Percentiles rank a stretch among this genome's conserved stretches.
Evolutionary conservation across 331 rosid species (phyloP).

Genomic region (Telfairia occidentalis): DNA sequence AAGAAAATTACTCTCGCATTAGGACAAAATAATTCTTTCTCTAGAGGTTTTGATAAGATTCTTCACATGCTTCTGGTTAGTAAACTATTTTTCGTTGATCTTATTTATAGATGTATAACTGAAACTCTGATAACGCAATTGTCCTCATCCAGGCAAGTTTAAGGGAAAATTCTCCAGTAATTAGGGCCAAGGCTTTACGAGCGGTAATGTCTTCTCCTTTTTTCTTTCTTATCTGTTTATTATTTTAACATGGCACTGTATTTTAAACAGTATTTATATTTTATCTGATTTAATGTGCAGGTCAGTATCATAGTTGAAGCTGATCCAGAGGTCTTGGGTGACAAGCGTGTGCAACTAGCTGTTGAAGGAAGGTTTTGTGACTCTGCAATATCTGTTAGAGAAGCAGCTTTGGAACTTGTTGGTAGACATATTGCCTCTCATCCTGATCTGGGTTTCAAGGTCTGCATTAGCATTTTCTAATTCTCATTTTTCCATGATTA

Average conservation of each 20-base stretch:
- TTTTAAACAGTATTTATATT: constrained; percentile 11
- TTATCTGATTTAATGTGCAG: constrained; percentile 37
- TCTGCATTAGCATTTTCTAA: constrained; percentile 23
- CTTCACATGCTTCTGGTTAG: constrained; percentile 87
- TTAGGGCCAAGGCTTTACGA: constrained; percentile 91
- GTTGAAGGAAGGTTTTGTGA: constrained; percentile 98
- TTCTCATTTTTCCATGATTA: constrained; percentile 1
- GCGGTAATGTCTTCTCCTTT: constrained; percentile 36
- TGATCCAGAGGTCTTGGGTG: constrained; percentile 94
- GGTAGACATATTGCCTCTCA: constrained; percentile 98
- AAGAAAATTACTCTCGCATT: constrained; percentile 69
- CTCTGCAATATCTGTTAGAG: constrained; percentile 89
- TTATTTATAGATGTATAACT: constrained; percentile 4
- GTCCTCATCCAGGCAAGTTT: constrained; percentile 50
- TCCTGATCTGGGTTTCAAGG: constrained; percentile 99
- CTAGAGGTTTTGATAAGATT: constrained; percentile 92
- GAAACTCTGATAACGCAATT: constrained; percentile 13
- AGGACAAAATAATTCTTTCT: constrained; percentile 83
- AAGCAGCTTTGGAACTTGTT: constrained; percentile 98
- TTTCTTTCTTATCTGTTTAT: neutral
- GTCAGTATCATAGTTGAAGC: constrained; percentile 98
- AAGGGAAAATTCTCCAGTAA: constrained; percentile 85
- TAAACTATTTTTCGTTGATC: constrained; percentile 17
- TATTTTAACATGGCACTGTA: neutral
- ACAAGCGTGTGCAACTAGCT: constrained; percentile 67